Percentiles rank a stretch among this genome's conserved stretches.
phyloP scores from a whole-genome alignment of 1,284 basidiomycete species.

The Leccinum griseonigrum region DNA sequence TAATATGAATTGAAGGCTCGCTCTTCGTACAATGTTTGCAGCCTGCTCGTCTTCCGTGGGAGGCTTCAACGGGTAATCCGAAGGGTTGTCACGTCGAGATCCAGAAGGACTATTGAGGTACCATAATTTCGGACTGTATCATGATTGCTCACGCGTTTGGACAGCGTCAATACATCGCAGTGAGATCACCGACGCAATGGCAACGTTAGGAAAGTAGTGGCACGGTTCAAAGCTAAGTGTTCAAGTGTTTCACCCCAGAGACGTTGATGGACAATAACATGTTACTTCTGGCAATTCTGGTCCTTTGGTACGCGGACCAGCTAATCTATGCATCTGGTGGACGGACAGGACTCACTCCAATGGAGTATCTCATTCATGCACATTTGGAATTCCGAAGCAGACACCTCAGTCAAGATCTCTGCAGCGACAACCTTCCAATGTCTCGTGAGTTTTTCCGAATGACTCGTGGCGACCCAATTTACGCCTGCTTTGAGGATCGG shows the following conservation, averaged over 20 bases:
- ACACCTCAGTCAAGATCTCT: slow-evolving; percentile 63
- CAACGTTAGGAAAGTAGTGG: slow-evolving; percentile 49
- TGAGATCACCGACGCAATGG: slow-evolving; percentile 62
- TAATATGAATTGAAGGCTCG: slow-evolving; percentile 58
- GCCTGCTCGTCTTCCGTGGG: slow-evolving; percentile 58
- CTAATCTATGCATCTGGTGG: slow-evolving; percentile 42
- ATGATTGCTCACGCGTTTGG: slow-evolving; percentile 9
- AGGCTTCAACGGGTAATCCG: slow-evolving; percentile 48
- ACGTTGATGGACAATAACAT: slow-evolving; percentile 64
- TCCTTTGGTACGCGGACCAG: slow-evolving; percentile 60
- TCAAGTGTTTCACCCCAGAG: slow-evolving; percentile 53
- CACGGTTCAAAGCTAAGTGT: slow-evolving; percentile 59
- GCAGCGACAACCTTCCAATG: slow-evolving; percentile 47
- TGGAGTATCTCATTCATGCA: slow-evolving; percentile 49
- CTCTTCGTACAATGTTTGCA: slow-evolving; percentile 67
- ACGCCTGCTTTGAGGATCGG: slow-evolving; percentile 35
- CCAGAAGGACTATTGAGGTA: slow-evolving; percentile 57
- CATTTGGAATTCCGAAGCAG: slow-evolving; percentile 60
- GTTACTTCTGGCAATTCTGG: slow-evolving; percentile 60
- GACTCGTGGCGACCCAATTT: slow-evolving; percentile 38
- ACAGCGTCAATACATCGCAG: slow-evolving; percentile 46
- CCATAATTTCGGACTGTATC: slow-evolving; percentile 9
- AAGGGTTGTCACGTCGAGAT: slow-evolving; percentile 42
- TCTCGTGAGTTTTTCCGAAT: slow-evolving; percentile 45
- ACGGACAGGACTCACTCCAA: slow-evolving; percentile 37